These are phyloP conservation scores for Casuarina glauca DNA, from an alignment of 306 rosid genomes.

Conservation along the genomic window DNA sequence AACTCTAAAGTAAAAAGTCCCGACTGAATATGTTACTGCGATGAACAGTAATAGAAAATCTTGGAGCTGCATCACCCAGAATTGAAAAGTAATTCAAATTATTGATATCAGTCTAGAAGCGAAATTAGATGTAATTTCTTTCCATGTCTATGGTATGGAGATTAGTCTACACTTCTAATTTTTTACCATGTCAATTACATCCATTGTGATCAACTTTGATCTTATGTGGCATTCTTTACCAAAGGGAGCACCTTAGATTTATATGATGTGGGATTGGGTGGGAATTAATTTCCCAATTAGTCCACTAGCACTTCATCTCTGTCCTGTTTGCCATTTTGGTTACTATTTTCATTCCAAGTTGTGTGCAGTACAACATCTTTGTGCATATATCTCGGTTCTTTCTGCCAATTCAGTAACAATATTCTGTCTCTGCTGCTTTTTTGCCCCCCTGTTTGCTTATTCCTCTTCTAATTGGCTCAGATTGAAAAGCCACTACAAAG, in stretches of 20 bases:
- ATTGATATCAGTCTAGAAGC: neutral
- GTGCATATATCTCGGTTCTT: neutral
- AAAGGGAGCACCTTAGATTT: neutral
- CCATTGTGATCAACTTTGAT: neutral
- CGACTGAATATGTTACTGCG: too few species aligned
- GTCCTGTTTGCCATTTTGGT: neutral
- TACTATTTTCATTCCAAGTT: neutral
- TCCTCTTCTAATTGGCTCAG: conserved; percentile 43
- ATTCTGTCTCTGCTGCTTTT: conserved; percentile 6
- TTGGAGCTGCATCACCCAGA: neutral
- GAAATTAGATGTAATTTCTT: neutral
- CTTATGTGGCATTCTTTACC: neutral
- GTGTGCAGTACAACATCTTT: neutral
- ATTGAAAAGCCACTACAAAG: conserved; percentile 91
- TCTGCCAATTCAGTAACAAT: neutral
- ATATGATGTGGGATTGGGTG: neutral
- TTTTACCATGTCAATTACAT: too few species aligned
- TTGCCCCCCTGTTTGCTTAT: conserved; percentile 22
- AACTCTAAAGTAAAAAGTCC: neutral
- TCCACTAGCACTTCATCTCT: neutral
- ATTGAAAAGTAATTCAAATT: neutral
- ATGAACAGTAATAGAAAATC: too few species aligned
- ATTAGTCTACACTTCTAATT: too few species aligned
- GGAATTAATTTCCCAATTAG: neutral
- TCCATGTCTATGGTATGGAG: too few species aligned